Percentiles rank a stretch among this genome's conserved stretches.
These are phyloP conservation scores for Andalucia godoyi DNA, from an alignment of 78 protist species.

Conservation along the genomic window DNA sequence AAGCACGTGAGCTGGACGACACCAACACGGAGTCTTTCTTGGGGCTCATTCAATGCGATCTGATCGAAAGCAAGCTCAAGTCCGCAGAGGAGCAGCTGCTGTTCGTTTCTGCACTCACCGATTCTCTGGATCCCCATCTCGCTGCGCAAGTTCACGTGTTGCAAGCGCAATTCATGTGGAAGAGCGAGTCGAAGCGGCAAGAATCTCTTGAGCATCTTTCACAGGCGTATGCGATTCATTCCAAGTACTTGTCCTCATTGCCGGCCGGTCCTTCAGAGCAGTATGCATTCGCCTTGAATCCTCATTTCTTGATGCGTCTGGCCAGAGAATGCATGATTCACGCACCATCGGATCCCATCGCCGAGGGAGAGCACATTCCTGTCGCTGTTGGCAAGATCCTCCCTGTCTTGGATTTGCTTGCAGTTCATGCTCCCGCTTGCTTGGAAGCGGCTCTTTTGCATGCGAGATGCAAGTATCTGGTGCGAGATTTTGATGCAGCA, in stretches of 20 bases:
- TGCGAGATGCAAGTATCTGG: slow-evolving; percentile 9
- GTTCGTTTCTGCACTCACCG: not conserved
- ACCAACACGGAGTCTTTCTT: slow-evolving; percentile 1
- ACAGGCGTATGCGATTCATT: slow-evolving; percentile 14
- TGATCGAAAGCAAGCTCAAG: slow-evolving; percentile 17
- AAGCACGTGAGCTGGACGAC: slow-evolving; percentile 20
- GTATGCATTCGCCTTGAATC: slow-evolving; percentile 29
- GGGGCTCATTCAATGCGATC: slow-evolving; percentile 23
- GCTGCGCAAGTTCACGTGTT: slow-evolving; percentile 3
- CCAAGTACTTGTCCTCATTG: not conserved
- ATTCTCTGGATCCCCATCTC: no score
- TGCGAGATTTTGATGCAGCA: slow-evolving; percentile 17
- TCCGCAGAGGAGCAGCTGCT: slow-evolving; percentile 49
- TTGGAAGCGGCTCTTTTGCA: slow-evolving; percentile 15
- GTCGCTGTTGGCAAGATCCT: not conserved
- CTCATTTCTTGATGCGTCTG: slow-evolving; percentile 22
- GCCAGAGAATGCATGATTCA: slow-evolving; percentile 17
- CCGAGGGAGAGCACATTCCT: not conserved
- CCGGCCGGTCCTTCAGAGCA: no score
- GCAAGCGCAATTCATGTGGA: slow-evolving; percentile 5
- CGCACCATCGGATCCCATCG: slow-evolving; percentile 11
- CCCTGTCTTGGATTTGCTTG: slow-evolving; percentile 8
- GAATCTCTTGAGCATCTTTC: not conserved
- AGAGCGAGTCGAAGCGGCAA: not conserved
- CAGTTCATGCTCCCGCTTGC: slow-evolving; percentile 8